Evolutionary conservation across 352 stramenopile species (phyloP), one percentile per base, ranked within the genome.

Genomic region (Globisporangium middletonii): DNA sequence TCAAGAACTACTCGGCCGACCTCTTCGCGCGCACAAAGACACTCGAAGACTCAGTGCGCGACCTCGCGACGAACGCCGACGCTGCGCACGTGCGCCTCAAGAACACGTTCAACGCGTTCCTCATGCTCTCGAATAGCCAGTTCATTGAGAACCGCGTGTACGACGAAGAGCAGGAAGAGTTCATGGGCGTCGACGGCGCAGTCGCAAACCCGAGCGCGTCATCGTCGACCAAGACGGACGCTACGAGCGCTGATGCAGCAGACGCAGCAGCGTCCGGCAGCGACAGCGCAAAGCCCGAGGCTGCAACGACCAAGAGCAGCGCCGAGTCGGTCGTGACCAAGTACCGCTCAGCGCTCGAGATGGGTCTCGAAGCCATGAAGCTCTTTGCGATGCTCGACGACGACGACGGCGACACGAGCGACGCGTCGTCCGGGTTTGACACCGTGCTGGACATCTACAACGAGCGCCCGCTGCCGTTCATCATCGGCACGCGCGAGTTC

Each of bases 101-200:
- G 23, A 95, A 95, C 71, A 87, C 82, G 35, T 89, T 94, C 60
- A 95, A 93, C 66, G 69, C 89, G 72, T 95, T 95, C 60, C 73
- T 95, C 16, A 81, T 92, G 83, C 72, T 93, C 19, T 88, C 70
- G 13, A 89, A 95, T 65, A 95, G 79, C 57, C 86, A 95, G 69
- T 95, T 95, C 59, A 90, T 95, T 45, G 86, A 95, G 62, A 94
- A 94, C 63, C 85, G 85, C 63, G 85, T 95, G 46, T 94, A 94
- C 66, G 86, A 94, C 63, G 83, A 94, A 47, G 83, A 94, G 48
- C 83, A 93, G 56, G 83, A 92, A 19, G 79, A 91, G 62, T 72
- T 84, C 45, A 83, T 79, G 18, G 69, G 62, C 45, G 55, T 64
- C 3, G 76, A 73, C n/a, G 64, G 51, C 3, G 47, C 35, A 0